A percentile compares a stretch with the other conserved stretches of the same genome.
These are phyloP conservation scores for Fusarium solani-melongenae DNA, from an alignment of 2,329 filamentous ascomycete species.

Conservation along the genomic window DNA sequence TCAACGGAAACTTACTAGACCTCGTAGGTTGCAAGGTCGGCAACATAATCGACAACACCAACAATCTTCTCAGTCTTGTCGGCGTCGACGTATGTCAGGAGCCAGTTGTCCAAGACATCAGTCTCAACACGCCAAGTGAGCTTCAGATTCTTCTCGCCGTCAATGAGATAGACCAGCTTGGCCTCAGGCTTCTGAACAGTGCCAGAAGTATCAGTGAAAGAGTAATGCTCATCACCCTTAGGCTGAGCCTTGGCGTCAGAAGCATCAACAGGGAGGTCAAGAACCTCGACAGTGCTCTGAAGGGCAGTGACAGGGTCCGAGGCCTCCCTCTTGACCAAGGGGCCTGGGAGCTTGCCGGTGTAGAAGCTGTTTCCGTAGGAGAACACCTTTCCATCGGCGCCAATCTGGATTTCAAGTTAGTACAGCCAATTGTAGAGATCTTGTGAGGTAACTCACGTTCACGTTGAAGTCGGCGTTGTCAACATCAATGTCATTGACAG, in stretches of 20 bases:
- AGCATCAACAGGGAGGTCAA: conserved; percentile 48
- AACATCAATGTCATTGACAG: conserved; percentile 66
- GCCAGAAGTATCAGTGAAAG: conserved; percentile 60
- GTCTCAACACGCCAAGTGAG: conserved; percentile 70
- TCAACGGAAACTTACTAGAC: conserved; percentile 54
- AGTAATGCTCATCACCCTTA: conserved; percentile 47
- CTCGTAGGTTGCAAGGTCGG: conserved; percentile 62
- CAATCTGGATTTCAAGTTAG: conserved; percentile 49
- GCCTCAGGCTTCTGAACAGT: conserved; percentile 64
- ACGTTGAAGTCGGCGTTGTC: conserved; percentile 72
- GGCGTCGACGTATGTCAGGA: conserved; percentile 68
- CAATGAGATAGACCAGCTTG: conserved; percentile 65
- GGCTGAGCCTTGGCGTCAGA: conserved; percentile 40
- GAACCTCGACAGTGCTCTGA: conserved; percentile 50
- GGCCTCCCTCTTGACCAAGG: conserved; percentile 53
- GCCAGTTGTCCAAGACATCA: conserved; percentile 66
- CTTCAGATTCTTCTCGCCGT: conserved; percentile 57
- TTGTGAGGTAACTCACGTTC: conserved; percentile 57
- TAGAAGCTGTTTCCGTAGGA: conserved; percentile 65
- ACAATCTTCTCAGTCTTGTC: conserved; percentile 58
- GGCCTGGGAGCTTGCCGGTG: conserved; percentile 56
- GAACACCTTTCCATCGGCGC: conserved; percentile 64
- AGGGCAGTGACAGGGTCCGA: conserved; percentile 58
- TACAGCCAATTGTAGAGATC: no score
- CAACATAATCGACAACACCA: conserved; percentile 67